These are phyloP conservation scores for Phytopythium helicoides DNA, from an alignment of 352 stramenopile genomes.

Conservation along the genomic window DNA sequence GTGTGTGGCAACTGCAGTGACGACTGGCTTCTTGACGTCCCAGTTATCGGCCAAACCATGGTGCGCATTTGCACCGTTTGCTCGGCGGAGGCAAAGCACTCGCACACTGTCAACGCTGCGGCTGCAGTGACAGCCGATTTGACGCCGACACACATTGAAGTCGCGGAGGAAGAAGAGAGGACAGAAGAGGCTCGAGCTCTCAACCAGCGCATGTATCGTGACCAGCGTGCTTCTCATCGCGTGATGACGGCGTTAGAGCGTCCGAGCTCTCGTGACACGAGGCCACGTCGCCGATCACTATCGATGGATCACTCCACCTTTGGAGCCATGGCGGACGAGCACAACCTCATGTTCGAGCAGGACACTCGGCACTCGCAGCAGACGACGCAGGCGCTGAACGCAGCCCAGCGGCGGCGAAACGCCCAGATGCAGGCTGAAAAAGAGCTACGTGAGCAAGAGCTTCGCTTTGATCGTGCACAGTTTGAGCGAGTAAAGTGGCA, in stretches of 20 bases:
- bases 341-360: no score
- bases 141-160: constrained; percentile 6
- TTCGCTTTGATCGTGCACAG: constrained; percentile 5
- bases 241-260: no score
- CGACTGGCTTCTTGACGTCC: constrained; percentile 77
- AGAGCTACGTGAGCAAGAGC: no score
- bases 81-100: constrained; percentile 64
- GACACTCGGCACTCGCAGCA: no score
- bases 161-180: constrained; percentile 23
- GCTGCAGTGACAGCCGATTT: constrained; percentile 11
- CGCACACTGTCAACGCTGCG: constrained; percentile 35
- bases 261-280: constrained; percentile 19
- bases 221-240: constrained; percentile 1
- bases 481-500: constrained; percentile 6
- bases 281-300: constrained; percentile 18
- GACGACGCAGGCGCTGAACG: no score
- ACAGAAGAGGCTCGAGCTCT: no score
- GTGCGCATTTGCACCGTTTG: constrained; percentile 85
- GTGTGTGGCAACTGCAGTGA: constrained; percentile 79
- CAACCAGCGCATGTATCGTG: constrained; percentile 8
- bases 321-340: constrained; percentile 5
- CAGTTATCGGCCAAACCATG: constrained; percentile 71
- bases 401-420: no score
- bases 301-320: constrained; percentile 4
- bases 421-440: no score